phyloP scores from a whole-genome alignment of 2,329 filamentous ascomycete genomes.

The Neoscytalidium dimidiatum region DNA sequence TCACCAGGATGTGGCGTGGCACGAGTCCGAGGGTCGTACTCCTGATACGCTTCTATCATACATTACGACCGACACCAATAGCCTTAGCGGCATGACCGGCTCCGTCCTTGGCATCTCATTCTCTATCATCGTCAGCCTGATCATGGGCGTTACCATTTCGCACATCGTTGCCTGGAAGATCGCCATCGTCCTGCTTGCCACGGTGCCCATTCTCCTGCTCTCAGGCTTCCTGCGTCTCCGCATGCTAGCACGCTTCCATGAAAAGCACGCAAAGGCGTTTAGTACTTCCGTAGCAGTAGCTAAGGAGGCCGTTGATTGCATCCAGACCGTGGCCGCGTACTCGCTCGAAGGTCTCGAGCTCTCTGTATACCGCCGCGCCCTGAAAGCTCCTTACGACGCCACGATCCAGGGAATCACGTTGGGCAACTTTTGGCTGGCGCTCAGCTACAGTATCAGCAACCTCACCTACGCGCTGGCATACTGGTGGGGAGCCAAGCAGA shows the following conservation, averaged over 20 bases:
- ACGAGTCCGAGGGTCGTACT: slow-evolving; percentile 7
- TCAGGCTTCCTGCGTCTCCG: slow-evolving; percentile 87
- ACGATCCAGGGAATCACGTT: slow-evolving; percentile 44
- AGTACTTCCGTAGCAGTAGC: slow-evolving; percentile 42
- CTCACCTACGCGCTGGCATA: slow-evolving; percentile 68
- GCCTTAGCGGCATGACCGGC: neutral
- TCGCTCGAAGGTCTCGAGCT: slow-evolving; percentile 42
- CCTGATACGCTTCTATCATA: slow-evolving; percentile 4
- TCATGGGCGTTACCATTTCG: slow-evolving; percentile 29
- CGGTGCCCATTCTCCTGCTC: slow-evolving; percentile 72
- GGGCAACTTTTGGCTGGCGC: slow-evolving; percentile 12
- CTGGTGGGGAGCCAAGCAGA: slow-evolving; percentile 62
- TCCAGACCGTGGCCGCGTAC: slow-evolving; percentile 44
- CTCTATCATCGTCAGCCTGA: slow-evolving; percentile 61
- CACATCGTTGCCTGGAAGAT: slow-evolving; percentile 75
- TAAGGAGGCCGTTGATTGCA: slow-evolving; percentile 43
- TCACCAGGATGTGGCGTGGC: slow-evolving; percentile 4
- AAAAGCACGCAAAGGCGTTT: slow-evolving; percentile 47
- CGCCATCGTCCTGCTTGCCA: slow-evolving; percentile 76
- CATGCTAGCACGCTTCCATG: slow-evolving; percentile 77
- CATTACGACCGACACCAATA: slow-evolving; percentile 3
- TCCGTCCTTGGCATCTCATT: slow-evolving; percentile 57
- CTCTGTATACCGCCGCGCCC: slow-evolving; percentile 36
- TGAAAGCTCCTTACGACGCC: slow-evolving; percentile 28
- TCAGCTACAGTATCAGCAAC: slow-evolving; percentile 41